phyloP scores from a whole-genome alignment of 306 rosid genomes.

The Ziziphus jujuba region DNA sequence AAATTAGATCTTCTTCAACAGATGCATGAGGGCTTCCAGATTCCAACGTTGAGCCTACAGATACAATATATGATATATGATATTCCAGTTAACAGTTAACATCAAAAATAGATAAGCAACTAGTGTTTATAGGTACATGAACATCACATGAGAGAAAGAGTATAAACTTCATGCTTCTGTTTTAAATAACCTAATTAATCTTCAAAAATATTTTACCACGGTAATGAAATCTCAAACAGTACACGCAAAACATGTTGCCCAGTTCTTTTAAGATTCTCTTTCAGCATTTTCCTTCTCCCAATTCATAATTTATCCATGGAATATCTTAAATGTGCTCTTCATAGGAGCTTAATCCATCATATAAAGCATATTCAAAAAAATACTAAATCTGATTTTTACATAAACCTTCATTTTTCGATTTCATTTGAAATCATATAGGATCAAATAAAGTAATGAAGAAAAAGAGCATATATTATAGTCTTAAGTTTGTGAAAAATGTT shows the following conservation, averaged over 20 bases:
- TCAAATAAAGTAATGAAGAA: background rate
- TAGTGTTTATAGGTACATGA: slow-evolving; percentile 1
- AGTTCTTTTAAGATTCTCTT: background rate
- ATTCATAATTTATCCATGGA: background rate
- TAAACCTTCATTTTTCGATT: background rate
- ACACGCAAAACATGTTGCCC: too few relatives aligned
- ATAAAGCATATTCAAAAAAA: background rate
- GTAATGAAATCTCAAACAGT: too few relatives aligned
- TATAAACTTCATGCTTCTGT: too few relatives aligned
- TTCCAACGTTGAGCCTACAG: slow-evolving; percentile 41
- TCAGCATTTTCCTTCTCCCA: background rate
- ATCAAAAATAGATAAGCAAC: slow-evolving; percentile 6
- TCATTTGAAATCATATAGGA: background rate
- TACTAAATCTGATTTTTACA: background rate
- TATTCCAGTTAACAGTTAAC: slow-evolving; percentile 21
- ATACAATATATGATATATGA: too few relatives aligned
- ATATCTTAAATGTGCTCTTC: background rate
- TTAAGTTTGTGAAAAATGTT: too few relatives aligned
- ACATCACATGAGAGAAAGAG: slow-evolving; percentile 11
- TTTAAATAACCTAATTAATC: too few relatives aligned
- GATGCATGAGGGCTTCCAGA: slow-evolving; percentile 39
- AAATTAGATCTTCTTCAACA: slow-evolving; percentile 36
- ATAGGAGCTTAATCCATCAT: background rate
- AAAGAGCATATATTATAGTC: background rate
- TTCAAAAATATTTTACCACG: too few relatives aligned